Percentiles rank a stretch among this genome's conserved stretches.
These are phyloP conservation scores for Limnanthes douglasii DNA, from an alignment of 345 rosid species.

Conservation along the genomic window DNA sequence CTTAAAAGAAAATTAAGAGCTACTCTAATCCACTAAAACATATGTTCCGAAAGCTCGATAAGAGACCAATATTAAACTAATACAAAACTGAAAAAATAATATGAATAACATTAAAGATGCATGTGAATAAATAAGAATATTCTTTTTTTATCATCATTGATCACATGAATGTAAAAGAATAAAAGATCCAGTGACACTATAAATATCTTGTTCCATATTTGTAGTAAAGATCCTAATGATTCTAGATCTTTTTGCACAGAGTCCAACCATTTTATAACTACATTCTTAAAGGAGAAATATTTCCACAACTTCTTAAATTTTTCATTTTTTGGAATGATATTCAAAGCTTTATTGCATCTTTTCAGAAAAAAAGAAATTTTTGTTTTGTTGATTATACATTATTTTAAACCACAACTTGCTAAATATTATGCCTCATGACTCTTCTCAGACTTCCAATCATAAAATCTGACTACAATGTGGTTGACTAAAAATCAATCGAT, in stretches of 20 bases:
- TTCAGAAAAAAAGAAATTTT: slow-evolving; percentile 37
- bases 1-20: slow-evolving; percentile 74
- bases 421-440: slow-evolving; percentile 24
- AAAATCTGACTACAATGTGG: slow-evolving; percentile 39
- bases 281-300: slow-evolving; percentile 32
- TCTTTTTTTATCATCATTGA: slow-evolving; percentile 36
- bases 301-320: slow-evolving; percentile 31
- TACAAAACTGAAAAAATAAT: slow-evolving; percentile 73
- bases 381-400: slow-evolving; percentile 26
- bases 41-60: slow-evolving; percentile 97
- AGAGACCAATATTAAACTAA: slow-evolving; percentile 87
- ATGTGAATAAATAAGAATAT: slow-evolving; percentile 71
- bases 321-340: slow-evolving; percentile 36
- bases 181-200: slow-evolving; percentile 91
- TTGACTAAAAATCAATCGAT: too few species aligned
- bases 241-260: slow-evolving; percentile 53
- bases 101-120: slow-evolving; percentile 64
- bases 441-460: slow-evolving; percentile 54
- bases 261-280: slow-evolving; percentile 25
- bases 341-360: slow-evolving; percentile 45
- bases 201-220: slow-evolving; percentile 92
- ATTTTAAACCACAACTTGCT: slow-evolving; percentile 12
- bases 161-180: slow-evolving; percentile 72
- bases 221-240: slow-evolving; percentile 80
- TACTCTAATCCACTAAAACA: slow-evolving; percentile 96